phyloP scores from a whole-genome alignment of 202 grass and related monocot species.

The Hordeum pubiflorum region DNA sequence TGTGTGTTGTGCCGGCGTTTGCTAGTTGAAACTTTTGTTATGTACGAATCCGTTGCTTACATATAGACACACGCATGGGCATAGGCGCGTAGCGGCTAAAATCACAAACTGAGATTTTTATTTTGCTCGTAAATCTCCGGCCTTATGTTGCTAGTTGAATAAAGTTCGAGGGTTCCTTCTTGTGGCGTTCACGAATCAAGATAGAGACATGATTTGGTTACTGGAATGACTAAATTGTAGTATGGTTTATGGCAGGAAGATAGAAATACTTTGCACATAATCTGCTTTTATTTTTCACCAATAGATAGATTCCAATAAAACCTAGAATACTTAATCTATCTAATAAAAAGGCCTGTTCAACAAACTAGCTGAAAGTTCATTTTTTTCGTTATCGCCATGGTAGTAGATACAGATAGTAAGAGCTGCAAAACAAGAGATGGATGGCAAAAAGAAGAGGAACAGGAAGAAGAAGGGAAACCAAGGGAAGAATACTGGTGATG shows the following conservation, averaged over 20 bases:
- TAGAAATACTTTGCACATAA: not conserved
- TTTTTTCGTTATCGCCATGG: not conserved
- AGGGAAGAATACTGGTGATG: conserved; percentile 47
- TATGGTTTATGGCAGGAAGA: not conserved
- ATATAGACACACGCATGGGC: not conserved
- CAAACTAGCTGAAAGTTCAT: conserved; percentile 5
- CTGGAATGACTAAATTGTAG: not conserved
- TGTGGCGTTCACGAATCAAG: not conserved
- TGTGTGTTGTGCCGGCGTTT: not conserved
- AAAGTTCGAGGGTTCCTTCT: not conserved
- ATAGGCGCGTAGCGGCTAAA: not conserved
- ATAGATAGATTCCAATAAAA: not conserved
- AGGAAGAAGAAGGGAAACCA: conserved; percentile 89
- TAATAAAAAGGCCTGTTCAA: not conserved
- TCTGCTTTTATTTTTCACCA: not conserved
- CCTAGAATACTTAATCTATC: not conserved
- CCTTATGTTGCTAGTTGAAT: conserved; percentile 3
- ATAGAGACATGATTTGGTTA: not conserved
- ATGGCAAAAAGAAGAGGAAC: conserved; percentile 88
- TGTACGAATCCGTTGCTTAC: not conserved
- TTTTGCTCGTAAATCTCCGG: not conserved
- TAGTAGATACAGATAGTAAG: not conserved
- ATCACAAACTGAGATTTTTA: not conserved
- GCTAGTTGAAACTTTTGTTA: not conserved
- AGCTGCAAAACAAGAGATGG: conserved; percentile 48